These are phyloP conservation scores for Lipomyces kockii DNA, from an alignment of 805 yeast genomes.

Conservation along the genomic window DNA sequence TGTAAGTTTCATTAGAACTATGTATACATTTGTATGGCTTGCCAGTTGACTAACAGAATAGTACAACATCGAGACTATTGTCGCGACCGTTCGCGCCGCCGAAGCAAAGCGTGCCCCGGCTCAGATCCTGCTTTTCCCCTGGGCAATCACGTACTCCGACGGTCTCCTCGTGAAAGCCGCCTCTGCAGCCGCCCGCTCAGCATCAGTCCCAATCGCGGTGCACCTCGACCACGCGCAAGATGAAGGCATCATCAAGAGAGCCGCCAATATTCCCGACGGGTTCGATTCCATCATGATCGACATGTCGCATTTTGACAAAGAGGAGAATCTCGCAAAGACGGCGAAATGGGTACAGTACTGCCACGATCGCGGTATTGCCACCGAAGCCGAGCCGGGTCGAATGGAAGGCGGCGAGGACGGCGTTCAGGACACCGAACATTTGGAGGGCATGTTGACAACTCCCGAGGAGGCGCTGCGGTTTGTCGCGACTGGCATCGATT, in stretches of 20 bases:
- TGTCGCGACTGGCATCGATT: conserved; percentile 20
- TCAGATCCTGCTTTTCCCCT: conserved; percentile 17
- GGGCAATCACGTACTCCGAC: conserved; percentile 20
- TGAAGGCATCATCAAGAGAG: conserved; percentile 14
- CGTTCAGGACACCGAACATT: conserved; percentile 11
- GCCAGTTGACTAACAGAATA: background rate
- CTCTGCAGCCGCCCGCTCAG: conserved; percentile 13
- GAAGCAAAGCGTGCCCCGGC: conserved; percentile 18
- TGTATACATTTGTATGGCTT: background rate
- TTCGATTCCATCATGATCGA: conserved; percentile 26
- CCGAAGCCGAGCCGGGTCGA: conserved; percentile 27
- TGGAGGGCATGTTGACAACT: conserved; percentile 22
- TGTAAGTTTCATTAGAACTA: background rate
- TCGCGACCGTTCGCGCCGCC: conserved; percentile 19
- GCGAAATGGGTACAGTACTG: conserved; percentile 20
- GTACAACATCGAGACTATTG: conserved; percentile 18
- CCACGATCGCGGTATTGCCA: conserved; percentile 18
- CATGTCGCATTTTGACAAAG: conserved; percentile 22
- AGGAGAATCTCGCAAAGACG: conserved; percentile 17
- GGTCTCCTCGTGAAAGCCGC: conserved; percentile 20
- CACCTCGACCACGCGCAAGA: conserved; percentile 25
- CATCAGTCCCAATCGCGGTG: conserved; percentile 14
- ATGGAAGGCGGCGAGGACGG: conserved; percentile 29
- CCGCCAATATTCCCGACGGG: conserved; percentile 12
- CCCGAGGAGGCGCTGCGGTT: conserved; percentile 20